Evolutionary conservation across 1,284 basidiomycete genomes (phyloP).

Genomic region (Thecaphora thlaspeos): DNA sequence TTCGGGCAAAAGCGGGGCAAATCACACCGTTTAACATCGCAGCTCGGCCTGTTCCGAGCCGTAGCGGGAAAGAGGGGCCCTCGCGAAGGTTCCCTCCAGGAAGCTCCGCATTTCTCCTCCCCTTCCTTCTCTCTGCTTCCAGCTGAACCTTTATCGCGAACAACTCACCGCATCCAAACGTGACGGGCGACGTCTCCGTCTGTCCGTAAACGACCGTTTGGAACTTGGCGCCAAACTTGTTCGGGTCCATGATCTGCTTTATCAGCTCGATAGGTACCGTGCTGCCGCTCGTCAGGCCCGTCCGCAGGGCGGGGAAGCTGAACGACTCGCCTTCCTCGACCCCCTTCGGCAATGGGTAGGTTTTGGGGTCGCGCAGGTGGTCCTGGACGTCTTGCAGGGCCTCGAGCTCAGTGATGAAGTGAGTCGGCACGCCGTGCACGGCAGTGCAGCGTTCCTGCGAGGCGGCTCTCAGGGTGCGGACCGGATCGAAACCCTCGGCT

Average conservation of each 20-base stretch:
- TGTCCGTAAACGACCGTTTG: conserved; percentile 67
- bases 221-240: conserved; percentile 63
- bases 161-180: conserved; percentile 65
- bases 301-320: conserved; percentile 60
- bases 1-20: too few relatives aligned
- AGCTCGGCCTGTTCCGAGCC: too few relatives aligned
- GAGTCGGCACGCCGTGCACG: conserved; percentile 79
- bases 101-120: neutral
- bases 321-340: conserved; percentile 26
- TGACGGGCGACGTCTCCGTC: conserved; percentile 67
- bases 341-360: conserved; percentile 15
- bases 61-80: neutral
- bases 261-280: conserved; percentile 72
- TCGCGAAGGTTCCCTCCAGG: too few relatives aligned
- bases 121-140: neutral
- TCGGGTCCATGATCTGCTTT: conserved; percentile 61
- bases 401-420: conserved; percentile 67
- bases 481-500: conserved; percentile 67
- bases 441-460: conserved; percentile 71
- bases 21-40: too few relatives aligned
- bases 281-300: conserved; percentile 76
- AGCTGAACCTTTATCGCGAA: neutral
- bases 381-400: conserved; percentile 65
- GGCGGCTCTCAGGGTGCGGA: conserved; percentile 68
- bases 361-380: conserved; percentile 12